Evolutionary conservation across 352 stramenopile species (phyloP), one percentile per base, ranked within the genome.

Genomic region (Pythium coloratum): DNA sequence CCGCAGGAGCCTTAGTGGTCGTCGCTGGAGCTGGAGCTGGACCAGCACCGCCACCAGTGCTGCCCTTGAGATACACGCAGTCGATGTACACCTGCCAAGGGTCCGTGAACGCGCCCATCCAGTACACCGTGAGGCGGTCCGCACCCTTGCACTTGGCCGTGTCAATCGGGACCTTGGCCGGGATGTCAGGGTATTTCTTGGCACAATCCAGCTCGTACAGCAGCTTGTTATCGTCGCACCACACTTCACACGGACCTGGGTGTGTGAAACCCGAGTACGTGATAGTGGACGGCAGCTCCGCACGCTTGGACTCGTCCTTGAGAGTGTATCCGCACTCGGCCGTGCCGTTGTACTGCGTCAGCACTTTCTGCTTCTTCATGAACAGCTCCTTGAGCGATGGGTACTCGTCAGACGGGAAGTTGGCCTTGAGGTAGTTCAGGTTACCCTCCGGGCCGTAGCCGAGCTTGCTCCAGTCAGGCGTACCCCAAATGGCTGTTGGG

Each of bases 71-170:
- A 65, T 73, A 80, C 12, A 85, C 79, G 49, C 79, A 88, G 72
- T 86, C 75, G n/a, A 62, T 75, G 69, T 89, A 91, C 28, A 88
- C 77, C 42, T 91, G 78, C 81, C 79, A 91, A 47, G 76, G 76
- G 0, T 49, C 57, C 32, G 71, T 68, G 40, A 88, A 78, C n/a
- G 87, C 46, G 1, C 59, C 82, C 38, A 89, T 56, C 82, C 81
- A 91, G 75, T 85, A 84, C 46, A 88, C 54, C 8, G 69, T 75
- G 28, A 84, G 62, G 9, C 69, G 72, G 57, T 84, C 77, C 13
- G 76, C 78, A 13, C 73, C 64, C 1, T 58, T 54, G 53, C 82
- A 90, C 61, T 77, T 76, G 26, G 70, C 64, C 44, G 65, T 59
- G 56, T 91, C 76, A 51, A 81, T 70, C 9, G 79, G 55, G 49